phyloP scores from a whole-genome alignment of 768 basidiomycete species.

The Boletus huronensis region DNA sequence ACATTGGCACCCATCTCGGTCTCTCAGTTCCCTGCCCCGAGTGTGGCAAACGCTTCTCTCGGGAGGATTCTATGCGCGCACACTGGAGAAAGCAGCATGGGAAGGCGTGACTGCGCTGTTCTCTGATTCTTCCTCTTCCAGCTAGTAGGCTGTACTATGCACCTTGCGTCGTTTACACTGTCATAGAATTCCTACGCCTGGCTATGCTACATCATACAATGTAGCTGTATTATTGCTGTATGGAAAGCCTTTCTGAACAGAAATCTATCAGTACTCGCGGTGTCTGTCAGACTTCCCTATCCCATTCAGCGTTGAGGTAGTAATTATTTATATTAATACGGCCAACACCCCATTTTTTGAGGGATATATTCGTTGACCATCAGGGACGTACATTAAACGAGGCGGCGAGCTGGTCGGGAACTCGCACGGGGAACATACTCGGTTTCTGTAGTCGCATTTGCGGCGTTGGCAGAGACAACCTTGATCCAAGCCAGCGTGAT shows the following conservation, averaged over 20 bases:
- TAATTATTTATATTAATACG: no score
- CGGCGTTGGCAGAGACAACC: no score
- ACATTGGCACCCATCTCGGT: constrained; percentile 3
- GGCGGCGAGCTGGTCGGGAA: neutral
- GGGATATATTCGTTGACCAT: neutral
- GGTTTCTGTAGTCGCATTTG: neutral
- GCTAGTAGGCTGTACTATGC: neutral
- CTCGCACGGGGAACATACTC: no score
- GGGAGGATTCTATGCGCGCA: neutral
- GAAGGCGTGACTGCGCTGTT: neutral
- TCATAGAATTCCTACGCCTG: neutral
- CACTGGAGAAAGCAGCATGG: constrained; percentile 5
- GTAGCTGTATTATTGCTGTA: neutral
- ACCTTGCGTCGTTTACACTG: neutral
- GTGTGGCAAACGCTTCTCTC: constrained; percentile 4
- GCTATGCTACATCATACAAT: neutral
- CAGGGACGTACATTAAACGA: neutral
- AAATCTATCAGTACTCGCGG: no score
- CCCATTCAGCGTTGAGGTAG: no score
- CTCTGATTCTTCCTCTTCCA: neutral
- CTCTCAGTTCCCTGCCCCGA: neutral
- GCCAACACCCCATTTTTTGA: neutral
- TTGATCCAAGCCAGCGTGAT: no score
- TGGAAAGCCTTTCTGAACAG: neutral
- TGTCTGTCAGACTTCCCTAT: no score